Base-by-base conservation (phyloP, 2,329 filamentous ascomycete species). In the Arthrobotrys megalospora region DNA sequence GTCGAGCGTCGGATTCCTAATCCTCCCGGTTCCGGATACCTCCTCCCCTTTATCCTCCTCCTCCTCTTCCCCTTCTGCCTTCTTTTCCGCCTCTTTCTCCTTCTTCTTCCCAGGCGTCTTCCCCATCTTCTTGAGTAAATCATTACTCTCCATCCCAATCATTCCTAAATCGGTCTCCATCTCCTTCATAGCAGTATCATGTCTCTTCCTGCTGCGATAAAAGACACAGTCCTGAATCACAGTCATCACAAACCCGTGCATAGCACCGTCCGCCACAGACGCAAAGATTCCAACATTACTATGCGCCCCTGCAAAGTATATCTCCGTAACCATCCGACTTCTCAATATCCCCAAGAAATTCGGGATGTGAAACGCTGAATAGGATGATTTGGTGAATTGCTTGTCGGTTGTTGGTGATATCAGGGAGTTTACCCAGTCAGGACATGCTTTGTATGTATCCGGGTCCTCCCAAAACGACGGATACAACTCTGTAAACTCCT, bases 221-320 rank as follows among this genome's bases (percentile, higher is more conserved):
- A 94, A 94, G 69, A 97, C 90, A 83, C 94, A 97, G 83, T 98
- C 94, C 65, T 96, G 91, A 45, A 98, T 86, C 11, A 98, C 86
- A 4, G 92, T 96, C 82, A 97, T 93, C n/a, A 90, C 87, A 82
- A 97, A 90, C 3, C 94, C 96, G 84, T 97, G 92, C 19, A 92
- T 89, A 1, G 93, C 94, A 10, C 95, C 96, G 82, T 97, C 96
- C 80, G 97, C 87, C 2, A 94, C 94, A 0, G 95, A 97, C 6
- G 96, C 95, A 83, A 96, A 94, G 55, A 98, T 91, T 36, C 94
- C 94, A 41, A 96, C 87, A 82, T 98, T 97, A 50, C 91, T 93
- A 60, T 97, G 88, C 52, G 92, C 91, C 21, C 96, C 96, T 82
- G 93, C 96, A 24, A 98, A 89, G 84, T 92, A 97, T 11, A 99